Evolutionary conservation across 2,329 filamentous ascomycete species (phyloP), one percentile per base, ranked within the genome.

Genomic region (Daldinia eschscholtzii): DNA sequence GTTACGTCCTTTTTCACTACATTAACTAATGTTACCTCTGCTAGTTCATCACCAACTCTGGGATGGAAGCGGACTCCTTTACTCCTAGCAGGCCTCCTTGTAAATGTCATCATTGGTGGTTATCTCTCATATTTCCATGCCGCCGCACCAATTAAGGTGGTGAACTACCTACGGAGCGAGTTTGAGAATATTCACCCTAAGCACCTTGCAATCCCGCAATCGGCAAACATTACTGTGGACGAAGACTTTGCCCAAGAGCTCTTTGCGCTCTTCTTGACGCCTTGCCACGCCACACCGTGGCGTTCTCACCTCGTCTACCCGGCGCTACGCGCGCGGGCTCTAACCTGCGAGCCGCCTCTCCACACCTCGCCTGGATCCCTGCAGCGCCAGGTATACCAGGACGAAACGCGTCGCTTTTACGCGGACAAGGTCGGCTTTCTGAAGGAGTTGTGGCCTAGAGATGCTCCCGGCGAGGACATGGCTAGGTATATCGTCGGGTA

Each of bases 241-340:
- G 76, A 77, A 20, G 69, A 73, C 39, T 75, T 72, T 26, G 65
- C 67, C n/a, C 74, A 82, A 39, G 85, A 87, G 65, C 84, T 89
- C 10, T 91, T 90, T 74, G 88, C 91, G 37, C 91, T 92, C 20
- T 98, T 98, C 81, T 86, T 99, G 26, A 97, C 94, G 87, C 96
- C 96, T 9, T 99, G 96, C 81, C 96, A 99, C 83, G 93, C 92
- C 72, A 98, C 95, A 0, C 95, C 96, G 2, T 98, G 96, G 95
- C 92, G 94, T 75, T 94, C 92, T 15, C 92, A 97, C 76, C 86
- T 98, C 42, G 85, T 97, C 68, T 88, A 96, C 76, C 88, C 93
- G 0, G 82, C 84, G 33, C 89, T 98, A 60, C 82, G 88, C 65
- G 94, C 93, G 3, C 94, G 94, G 84, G 95, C 94, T 0, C 83